Evolutionary conservation across 768 basidiomycete species (phyloP), one percentile per base, ranked within the genome.

Genomic region (Lactarius sp.): DNA sequence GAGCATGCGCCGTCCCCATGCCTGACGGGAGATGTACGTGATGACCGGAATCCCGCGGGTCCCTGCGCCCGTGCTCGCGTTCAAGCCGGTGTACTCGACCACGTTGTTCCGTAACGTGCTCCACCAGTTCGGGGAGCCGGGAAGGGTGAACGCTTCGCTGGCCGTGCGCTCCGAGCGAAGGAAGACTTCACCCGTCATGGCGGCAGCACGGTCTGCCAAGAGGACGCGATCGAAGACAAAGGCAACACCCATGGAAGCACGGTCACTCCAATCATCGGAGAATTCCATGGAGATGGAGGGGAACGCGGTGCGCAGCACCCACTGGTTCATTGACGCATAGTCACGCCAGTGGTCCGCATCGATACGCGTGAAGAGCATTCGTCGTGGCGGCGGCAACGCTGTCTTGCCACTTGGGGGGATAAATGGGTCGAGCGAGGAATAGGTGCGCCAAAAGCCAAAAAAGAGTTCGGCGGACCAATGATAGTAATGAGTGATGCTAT

Each of bases 391-490:
- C 1, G 91, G 89, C 39, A 97, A 85, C 6, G 78, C 73, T 1
- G 92, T 90, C 52, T 81, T 81, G 8, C 92, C 93, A 51, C 80
- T 75, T 0, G 82, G 67, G 2, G 84, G 74, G 56, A 95, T 93
- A 22, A 73, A 75, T 1, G 83, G 81, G 72, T 94, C 92, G 12
- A 96, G 77, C 2, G 90, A 85, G 39, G 92, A 64, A 73, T 95
- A 96, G 0, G 93, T 86, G 8, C 92, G 83, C 94, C 94, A 96
- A 69, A 95, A 83, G 46, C 94, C 94, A 67, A 92, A 92, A 77
- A 90, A 88, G 20, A 94, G 83, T 71, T 98, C 94, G 4, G 94
- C 94, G 37, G 88, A 84, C 84, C 90, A 94, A 70, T 98, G 94
- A 72, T 94, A 96, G 72, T 95, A 96, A 74, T 96, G 94, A 1